Conservation (phyloP, 257 asterid species). For the Fraxinus americana region DNA sequence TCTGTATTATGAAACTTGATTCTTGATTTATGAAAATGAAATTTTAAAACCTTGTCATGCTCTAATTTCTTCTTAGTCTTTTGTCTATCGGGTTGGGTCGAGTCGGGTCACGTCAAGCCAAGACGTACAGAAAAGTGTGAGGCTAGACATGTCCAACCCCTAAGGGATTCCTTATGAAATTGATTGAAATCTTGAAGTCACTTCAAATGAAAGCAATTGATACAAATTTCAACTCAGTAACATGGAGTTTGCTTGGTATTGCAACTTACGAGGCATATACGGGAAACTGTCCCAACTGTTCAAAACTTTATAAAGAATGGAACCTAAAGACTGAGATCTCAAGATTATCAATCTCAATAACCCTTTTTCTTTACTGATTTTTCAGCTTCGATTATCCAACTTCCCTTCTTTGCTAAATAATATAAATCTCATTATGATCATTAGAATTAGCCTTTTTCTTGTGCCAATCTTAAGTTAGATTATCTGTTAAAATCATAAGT, state of each 20-base stretch:
- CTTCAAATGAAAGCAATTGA: slow-evolving; percentile 34
- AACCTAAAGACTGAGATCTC: slow-evolving; percentile 25
- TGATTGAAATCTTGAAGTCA: slow-evolving; percentile 27
- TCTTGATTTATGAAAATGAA: too few relatives aligned
- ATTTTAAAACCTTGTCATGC: too few relatives aligned
- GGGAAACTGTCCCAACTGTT: background rate
- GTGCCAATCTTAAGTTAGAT: background rate
- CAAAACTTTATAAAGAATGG: background rate
- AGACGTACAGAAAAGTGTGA: too few relatives aligned
- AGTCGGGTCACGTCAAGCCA: too few relatives aligned
- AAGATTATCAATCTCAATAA: slow-evolving; percentile 13
- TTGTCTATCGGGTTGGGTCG: too few relatives aligned
- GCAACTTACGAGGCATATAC: slow-evolving; percentile 17
- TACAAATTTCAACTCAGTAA: slow-evolving; percentile 27
- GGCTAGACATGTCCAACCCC: too few relatives aligned
- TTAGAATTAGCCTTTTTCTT: background rate
- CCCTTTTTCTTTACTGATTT: slow-evolving; percentile 14
- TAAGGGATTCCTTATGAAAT: background rate
- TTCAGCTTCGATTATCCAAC: background rate
- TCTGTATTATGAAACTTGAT: too few relatives aligned
- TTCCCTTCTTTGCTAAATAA: background rate
- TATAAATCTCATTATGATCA: background rate
- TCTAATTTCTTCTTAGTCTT: too few relatives aligned
- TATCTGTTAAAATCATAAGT: background rate
- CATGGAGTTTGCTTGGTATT: slow-evolving; percentile 18